Base-by-base conservation (phyloP, 2,329 filamentous ascomycete genomes). In the Ophiostoma fasciatum region DNA sequence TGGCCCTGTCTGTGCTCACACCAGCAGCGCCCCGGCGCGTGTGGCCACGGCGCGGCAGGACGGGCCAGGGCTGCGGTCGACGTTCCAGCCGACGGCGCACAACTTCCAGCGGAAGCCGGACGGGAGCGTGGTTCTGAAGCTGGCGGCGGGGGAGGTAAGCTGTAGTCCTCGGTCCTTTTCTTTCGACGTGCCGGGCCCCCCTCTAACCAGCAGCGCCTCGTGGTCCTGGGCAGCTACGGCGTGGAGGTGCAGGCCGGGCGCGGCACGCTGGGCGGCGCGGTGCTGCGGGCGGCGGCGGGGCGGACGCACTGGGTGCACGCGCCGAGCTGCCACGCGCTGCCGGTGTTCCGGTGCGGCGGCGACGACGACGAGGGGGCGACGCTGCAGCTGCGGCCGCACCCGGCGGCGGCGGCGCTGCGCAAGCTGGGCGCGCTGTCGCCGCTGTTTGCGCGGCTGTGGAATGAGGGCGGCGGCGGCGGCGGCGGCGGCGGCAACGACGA, bases 281-380 rank as follows among this genome's bases (percentile, higher is more conserved):
- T 64, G 7, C 51, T 88, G 4, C 58, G 60, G 10, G 51, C 40
- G 2, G 26, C 28, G n/a, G 63, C 33, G 2, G 63, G 0, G 56
- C 63, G 19, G 52, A 47, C 1, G 49, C 59, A 6, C 59, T 74
- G 69, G 61, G 62, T 82, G 13, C 73, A 71, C 51, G 77, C 79
- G 13, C 71, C 80, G 2, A 66, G 69, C 28, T 82, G 76, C 26
- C 73, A 83, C 49, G 74, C 81, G 1, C 54, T 88, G 2, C 79
- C 78, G 1, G 70, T 78, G 1, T 62, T 88, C 23, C 59, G 71
- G 31, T 73, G 66, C 29, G 48, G 57, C 0, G 61, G 70, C 31
- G 53, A 63, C 9, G 23, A 25, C 11, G 23, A 12, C 11, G n/a
- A n/a, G n/a, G n/a, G n/a, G n/a, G 62, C 63, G 0, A 53, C 50